Conservation (phyloP, 1,139 yeast species). For the Scheffersomyces parashehatae region DNA sequence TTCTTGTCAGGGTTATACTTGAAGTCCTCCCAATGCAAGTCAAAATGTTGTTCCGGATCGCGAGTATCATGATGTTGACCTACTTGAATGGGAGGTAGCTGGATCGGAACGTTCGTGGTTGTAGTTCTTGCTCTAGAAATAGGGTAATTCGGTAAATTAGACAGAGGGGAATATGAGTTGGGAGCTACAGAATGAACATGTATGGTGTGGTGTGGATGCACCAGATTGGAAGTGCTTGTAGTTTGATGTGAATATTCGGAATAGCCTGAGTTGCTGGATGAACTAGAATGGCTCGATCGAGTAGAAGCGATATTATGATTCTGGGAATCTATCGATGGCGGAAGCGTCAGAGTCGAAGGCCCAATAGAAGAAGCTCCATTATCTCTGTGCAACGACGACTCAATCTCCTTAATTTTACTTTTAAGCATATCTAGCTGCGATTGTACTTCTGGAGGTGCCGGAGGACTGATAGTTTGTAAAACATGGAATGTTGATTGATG, state of each 20-base stretch:
- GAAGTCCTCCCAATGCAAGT: neutral
- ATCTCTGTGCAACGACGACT: conserved; percentile 28
- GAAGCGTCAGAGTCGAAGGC: neutral
- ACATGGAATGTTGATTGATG: neutral
- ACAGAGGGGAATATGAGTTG: neutral
- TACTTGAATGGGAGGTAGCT: conserved; percentile 10
- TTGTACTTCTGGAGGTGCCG: conserved; percentile 3
- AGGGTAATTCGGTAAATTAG: neutral
- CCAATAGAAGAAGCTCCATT: neutral
- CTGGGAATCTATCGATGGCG: neutral
- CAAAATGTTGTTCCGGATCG: too few species aligned
- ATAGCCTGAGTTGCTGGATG: too few species aligned
- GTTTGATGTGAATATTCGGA: neutral
- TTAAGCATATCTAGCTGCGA: conserved; percentile 30
- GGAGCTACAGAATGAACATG: neutral
- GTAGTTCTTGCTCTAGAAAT: neutral
- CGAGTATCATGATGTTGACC: too few species aligned
- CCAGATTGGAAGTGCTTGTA: neutral
- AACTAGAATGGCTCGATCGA: too few species aligned
- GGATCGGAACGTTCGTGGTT: conserved; percentile 6
- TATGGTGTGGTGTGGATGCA: too few species aligned
- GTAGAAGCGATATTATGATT: too few species aligned
- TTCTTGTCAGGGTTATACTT: conserved; percentile 6
- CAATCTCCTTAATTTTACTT: conserved; percentile 43
- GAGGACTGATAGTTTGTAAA: neutral